Evolutionary conservation across 148 eudicot genomes (phyloP).

Genomic region (Nyssa sinensis): DNA sequence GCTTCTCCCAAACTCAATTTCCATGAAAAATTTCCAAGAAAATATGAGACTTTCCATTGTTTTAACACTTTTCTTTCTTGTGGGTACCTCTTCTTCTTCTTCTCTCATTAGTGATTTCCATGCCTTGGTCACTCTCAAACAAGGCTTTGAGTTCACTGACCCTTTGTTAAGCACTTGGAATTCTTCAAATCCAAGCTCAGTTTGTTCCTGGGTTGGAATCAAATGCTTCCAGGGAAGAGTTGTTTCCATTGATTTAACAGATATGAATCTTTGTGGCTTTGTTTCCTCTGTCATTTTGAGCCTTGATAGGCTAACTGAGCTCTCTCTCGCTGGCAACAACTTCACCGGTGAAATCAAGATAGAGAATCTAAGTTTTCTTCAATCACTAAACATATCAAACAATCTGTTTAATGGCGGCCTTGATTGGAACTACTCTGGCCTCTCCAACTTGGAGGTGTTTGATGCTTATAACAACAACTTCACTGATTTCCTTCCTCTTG

Average conservation of each 20-base stretch:
- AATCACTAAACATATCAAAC: constrained; percentile 67
- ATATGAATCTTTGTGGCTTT: constrained; percentile 62
- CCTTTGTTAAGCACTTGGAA: constrained; percentile 48
- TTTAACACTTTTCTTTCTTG: constrained; percentile 30
- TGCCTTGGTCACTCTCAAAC: constrained; percentile 61
- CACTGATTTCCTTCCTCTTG: constrained; percentile 54
- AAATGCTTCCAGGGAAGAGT: constrained; percentile 65
- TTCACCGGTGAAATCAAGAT: constrained; percentile 61
- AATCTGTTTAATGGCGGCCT: constrained; percentile 53
- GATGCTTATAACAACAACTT: constrained; percentile 87
- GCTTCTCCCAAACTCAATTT: constrained; percentile 22
- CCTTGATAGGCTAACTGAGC: constrained; percentile 52
- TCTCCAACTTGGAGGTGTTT: constrained; percentile 51
- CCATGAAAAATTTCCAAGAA: too few species aligned
- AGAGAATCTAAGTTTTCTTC: constrained; percentile 39
- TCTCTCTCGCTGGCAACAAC: constrained; percentile 81
- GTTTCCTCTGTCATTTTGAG: constrained; percentile 53
- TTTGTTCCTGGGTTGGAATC: constrained; percentile 84
- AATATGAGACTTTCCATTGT: constrained; percentile 40
- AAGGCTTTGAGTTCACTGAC: constrained; percentile 40
- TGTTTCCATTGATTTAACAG: constrained; percentile 59
- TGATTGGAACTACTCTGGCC: constrained; percentile 49
- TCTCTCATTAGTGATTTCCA: constrained; percentile 49
- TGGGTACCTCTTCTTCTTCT: constrained; percentile 36
- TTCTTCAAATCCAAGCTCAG: constrained; percentile 51